Evolutionary conservation across 805 yeast genomes (phyloP).

Genomic region (Hanseniaspora occidentalis): DNA sequence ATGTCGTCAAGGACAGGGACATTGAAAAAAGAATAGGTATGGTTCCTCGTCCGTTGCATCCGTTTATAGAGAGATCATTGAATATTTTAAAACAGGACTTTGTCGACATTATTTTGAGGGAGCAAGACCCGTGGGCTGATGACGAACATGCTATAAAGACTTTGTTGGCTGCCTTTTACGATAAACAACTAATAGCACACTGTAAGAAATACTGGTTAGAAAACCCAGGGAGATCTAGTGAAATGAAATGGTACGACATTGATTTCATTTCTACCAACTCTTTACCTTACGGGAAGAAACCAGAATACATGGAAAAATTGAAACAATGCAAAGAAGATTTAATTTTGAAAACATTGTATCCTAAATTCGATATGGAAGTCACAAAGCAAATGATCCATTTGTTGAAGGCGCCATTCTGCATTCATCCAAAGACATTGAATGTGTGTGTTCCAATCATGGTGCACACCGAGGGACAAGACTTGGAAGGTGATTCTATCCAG

Average conservation of each 20-base stretch:
- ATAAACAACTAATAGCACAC: constrained; percentile 38
- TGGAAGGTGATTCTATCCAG: background rate
- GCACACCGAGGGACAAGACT: background rate
- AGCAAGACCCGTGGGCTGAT: constrained; percentile 79
- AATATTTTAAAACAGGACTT: constrained; percentile 54
- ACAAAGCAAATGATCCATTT: constrained; percentile 83
- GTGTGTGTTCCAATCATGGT: constrained; percentile 70
- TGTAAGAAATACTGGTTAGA: constrained; percentile 48
- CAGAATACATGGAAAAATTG: constrained; percentile 30
- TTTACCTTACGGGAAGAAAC: constrained; percentile 13
- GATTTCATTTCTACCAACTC: constrained; percentile 34
- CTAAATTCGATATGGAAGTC: constrained; percentile 87
- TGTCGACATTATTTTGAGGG: constrained; percentile 50
- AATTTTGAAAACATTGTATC: constrained; percentile 70
- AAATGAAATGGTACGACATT: constrained; percentile 70
- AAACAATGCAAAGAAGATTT: constrained; percentile 73
- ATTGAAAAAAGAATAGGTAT: constrained; percentile 36
- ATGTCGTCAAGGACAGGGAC: constrained; percentile 48
- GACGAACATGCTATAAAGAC: constrained; percentile 43
- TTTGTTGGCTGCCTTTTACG: constrained; percentile 51
- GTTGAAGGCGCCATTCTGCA: constrained; percentile 90
- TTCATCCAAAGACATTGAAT: constrained; percentile 92
- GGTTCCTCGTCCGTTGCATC: constrained; percentile 74
- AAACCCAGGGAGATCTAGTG: constrained; percentile 39
- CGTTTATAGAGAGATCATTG: constrained; percentile 68